Evolutionary conservation across 257 asterid genomes (phyloP).

Genomic region (Gentiana macrophylla): DNA sequence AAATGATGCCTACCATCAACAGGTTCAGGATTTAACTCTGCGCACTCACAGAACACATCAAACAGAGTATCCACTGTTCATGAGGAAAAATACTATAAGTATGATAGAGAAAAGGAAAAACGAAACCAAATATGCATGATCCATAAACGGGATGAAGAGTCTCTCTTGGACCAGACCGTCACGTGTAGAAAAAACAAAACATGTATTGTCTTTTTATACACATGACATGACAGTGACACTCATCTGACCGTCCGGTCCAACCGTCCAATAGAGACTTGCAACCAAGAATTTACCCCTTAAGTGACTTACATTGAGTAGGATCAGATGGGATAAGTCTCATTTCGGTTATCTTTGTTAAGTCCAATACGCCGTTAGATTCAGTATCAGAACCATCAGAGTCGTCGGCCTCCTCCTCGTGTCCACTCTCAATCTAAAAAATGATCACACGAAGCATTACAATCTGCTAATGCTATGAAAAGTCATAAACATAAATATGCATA

Average conservation of each 20-base stretch:
- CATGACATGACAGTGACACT: too few species aligned
- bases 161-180: too few species aligned
- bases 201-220: too few species aligned
- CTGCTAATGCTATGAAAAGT: too few species aligned
- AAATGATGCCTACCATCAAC: constrained; percentile 34
- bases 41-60: constrained; percentile 79
- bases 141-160: not conserved
- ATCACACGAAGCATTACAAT: too few species aligned
- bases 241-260: too few species aligned
- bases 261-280: too few species aligned
- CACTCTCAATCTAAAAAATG: constrained; percentile 60
- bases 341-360: constrained; percentile 67
- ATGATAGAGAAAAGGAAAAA: constrained; percentile 1
- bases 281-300: too few species aligned
- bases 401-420: constrained; percentile 55
- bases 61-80: constrained; percentile 72
- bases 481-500: too few species aligned
- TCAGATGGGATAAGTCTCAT: constrained; percentile 91
- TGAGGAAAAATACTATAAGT: constrained; percentile 2
- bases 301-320: constrained; percentile 50
- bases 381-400: constrained; percentile 65
- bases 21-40: constrained; percentile 94
- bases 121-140: not conserved
- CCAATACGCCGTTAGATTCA: constrained; percentile 34
- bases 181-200: too few species aligned